Base-by-base conservation (phyloP, 495 filamentous ascomycete genomes). In the Penicillium maclennaniae region DNA sequence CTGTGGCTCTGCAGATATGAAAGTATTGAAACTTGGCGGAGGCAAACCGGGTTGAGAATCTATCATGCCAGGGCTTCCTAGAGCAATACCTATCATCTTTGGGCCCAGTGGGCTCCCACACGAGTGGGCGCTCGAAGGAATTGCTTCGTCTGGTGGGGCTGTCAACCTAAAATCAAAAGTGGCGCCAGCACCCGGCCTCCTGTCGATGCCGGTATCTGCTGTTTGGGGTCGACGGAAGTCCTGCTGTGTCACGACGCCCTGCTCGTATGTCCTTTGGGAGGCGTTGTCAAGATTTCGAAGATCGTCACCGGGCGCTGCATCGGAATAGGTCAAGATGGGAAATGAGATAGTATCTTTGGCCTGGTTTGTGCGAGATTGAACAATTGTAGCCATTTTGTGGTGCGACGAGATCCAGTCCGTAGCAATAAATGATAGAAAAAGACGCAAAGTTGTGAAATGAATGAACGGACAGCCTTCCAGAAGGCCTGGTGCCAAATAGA, bases 1-100 rank as follows among this genome's bases (percentile, higher is more conserved):
- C 25, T 61, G 58, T 47, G 65, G 43, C 54, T 65, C 63, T 28
- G 42, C 27, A 27, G 56, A 60, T 1, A 53, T 56, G 0, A 43
- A 45, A 12, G 52, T 54, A 43, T 61, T 45, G 31, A 66, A 66
- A 46, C 58, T 51, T 3, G 63, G 61, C 4, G 61, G 62, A 19
- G 60, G 46, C 27, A 66, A 31, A 20, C 47, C 28, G 7, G 51
- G 53, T 10, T 60, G 55, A 12, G 58, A 20, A 40, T 67, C 55
- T 4, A 69, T 19, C 60, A 75, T 59, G n/a, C 69, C 69, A 3
- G 80, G 80, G 53, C 78, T 82, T 20, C 79, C 80, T 34, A 83
- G 55, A 0, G 79, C 80, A 46, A 83, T 73, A 1, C 80, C 79
- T 47, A 83, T 81, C 53, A 68, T 63, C 41, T 66, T 64, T 25